Conservation (phyloP, 2,329 filamentous ascomycete species). For the Ceratocystis ficicola region DNA sequence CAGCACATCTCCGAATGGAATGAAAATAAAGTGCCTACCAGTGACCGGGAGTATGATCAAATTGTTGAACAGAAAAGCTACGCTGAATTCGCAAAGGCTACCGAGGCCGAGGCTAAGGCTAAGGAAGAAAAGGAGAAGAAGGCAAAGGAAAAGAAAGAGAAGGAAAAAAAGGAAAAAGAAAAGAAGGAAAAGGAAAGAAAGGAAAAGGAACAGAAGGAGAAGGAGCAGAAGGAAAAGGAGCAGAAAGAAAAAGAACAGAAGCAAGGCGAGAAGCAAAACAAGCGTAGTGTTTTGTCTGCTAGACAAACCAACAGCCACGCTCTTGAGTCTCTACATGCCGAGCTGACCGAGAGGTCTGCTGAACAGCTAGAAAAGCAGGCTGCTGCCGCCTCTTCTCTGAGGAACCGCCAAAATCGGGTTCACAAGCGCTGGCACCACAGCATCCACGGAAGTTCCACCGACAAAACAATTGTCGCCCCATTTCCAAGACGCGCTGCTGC, state of each 20-base stretch:
- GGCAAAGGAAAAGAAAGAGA: neutral
- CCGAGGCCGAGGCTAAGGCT: neutral
- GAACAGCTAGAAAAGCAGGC: slow-evolving; percentile 18
- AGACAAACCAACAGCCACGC: neutral
- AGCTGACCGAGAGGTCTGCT: slow-evolving; percentile 10
- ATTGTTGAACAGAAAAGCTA: slow-evolving; percentile 10
- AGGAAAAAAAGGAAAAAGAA: neutral
- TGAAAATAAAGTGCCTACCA: slow-evolving; percentile 26
- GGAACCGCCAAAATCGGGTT: slow-evolving; percentile 21
- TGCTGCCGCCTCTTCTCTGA: slow-evolving; percentile 23
- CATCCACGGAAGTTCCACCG: slow-evolving; percentile 19
- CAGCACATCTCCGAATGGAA: slow-evolving; percentile 36
- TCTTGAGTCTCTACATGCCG: slow-evolving; percentile 1
- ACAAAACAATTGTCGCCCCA: slow-evolving; percentile 28
- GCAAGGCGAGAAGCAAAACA: neutral
- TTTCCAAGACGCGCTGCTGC: slow-evolving; percentile 34
- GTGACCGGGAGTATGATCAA: slow-evolving; percentile 20
- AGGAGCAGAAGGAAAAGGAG: neutral
- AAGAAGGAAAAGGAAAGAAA: neutral
- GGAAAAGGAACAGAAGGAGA: neutral
- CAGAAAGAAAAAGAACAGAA: neutral
- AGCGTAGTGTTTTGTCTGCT: neutral
- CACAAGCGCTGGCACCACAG: slow-evolving; percentile 22
- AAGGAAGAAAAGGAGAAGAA: neutral
- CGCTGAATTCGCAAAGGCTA: neutral